Percentiles rank a stretch among this genome's conserved stretches.
Conservation (phyloP, 192 early-diverging fungal species). For the Coemansia furcata region DNA sequence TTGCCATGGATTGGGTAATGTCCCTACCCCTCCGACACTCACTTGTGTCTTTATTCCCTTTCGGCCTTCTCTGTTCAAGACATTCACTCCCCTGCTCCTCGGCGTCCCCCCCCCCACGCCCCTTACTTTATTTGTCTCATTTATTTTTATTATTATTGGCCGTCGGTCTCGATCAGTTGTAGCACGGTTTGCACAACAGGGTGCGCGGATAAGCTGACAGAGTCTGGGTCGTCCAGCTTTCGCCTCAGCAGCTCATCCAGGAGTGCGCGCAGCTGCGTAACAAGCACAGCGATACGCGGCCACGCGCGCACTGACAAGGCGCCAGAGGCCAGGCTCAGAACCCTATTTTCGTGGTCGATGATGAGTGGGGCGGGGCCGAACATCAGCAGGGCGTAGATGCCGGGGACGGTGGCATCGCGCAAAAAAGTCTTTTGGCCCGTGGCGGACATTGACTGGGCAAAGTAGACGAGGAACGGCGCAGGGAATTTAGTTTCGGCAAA, state of each 20-base stretch:
- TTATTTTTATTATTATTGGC: neutral
- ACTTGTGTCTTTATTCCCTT: no score
- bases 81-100: no score
- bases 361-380: conserved; percentile 75
- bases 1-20: no score
- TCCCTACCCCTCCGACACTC: no score
- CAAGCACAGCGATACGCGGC: conserved; percentile 69
- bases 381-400: conserved; percentile 71
- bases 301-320: conserved; percentile 70
- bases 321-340: conserved; percentile 55
- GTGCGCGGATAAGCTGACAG: conserved; percentile 47
- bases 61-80: no score
- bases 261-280: conserved; percentile 69
- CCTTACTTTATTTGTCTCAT: no score
- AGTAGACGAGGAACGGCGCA: conserved; percentile 66
- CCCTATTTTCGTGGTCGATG: conserved; percentile 68
- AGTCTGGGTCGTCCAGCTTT: conserved; percentile 67
- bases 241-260: conserved; percentile 67
- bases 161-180: conserved; percentile 37
- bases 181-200: conserved; percentile 32
- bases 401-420: conserved; percentile 60
- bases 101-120: no score
- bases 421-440: conserved; percentile 30
- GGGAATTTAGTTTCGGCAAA: conserved; percentile 62
- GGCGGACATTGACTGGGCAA: conserved; percentile 50